A percentile compares a stretch with the other conserved stretches of the same genome.
These are phyloP conservation scores for Cucurbita pepo DNA, from an alignment of 306 rosid genomes.

Conservation along the genomic window DNA sequence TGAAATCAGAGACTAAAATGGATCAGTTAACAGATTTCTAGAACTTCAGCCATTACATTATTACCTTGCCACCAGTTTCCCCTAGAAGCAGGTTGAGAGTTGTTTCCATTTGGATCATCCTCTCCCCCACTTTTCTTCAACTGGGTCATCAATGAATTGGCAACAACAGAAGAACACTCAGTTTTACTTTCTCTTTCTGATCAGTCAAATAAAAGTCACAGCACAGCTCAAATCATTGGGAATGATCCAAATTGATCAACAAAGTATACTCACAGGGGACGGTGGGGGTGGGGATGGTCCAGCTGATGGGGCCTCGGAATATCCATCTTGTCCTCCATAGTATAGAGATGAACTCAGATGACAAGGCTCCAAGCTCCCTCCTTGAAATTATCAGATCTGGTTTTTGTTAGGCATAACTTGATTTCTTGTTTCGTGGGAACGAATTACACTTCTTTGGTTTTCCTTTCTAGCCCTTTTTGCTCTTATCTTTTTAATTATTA, in stretches of 20 bases:
- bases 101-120: slow-evolving; percentile 37
- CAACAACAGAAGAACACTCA: not conserved
- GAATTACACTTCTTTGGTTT: not conserved
- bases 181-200: not conserved
- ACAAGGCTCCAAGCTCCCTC: slow-evolving; percentile 41
- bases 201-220: not conserved
- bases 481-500: not conserved
- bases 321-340: slow-evolving; percentile 42
- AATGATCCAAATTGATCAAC: not conserved
- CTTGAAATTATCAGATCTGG: slow-evolving; percentile 14
- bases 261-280: slow-evolving; percentile 27
- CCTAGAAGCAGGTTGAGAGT: slow-evolving; percentile 21
- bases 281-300: slow-evolving; percentile 9
- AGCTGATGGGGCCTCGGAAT: slow-evolving; percentile 25
- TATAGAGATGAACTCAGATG: slow-evolving; percentile 43
- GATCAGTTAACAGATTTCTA: not conserved
- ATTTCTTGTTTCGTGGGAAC: slow-evolving; percentile 12
- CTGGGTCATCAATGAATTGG: slow-evolving; percentile 15
- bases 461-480: not conserved
- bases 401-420: slow-evolving; percentile 19
- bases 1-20: slow-evolving; percentile 21
- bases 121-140: slow-evolving; percentile 22
- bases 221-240: not conserved
- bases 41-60: not conserved
- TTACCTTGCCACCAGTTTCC: slow-evolving; percentile 67